These are phyloP conservation scores for Leccinum arenicola DNA, from an alignment of 768 basidiomycete species.

Conservation along the genomic window DNA sequence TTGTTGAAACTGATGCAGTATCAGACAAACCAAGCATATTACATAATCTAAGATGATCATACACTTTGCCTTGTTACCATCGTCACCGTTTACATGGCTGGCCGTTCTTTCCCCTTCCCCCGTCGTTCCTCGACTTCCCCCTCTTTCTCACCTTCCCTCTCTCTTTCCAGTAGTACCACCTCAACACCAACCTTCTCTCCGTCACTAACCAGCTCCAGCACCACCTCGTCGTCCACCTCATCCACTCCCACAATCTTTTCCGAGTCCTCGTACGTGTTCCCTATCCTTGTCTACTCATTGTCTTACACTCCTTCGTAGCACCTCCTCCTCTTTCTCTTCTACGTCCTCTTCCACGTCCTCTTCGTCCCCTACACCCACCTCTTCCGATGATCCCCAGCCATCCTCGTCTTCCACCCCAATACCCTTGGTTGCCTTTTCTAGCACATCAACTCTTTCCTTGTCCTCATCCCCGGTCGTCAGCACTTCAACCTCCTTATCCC, in stretches of 20 bases:
- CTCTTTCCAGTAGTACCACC: neutral
- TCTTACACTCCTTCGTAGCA: constrained; percentile 2
- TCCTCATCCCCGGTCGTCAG: neutral
- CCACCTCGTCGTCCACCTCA: neutral
- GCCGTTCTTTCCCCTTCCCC: no score
- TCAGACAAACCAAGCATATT: no score
- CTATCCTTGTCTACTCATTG: neutral
- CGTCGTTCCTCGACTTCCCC: no score
- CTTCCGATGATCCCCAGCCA: neutral
- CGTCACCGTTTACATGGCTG: no score
- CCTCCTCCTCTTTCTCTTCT: neutral
- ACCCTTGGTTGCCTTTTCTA: neutral
- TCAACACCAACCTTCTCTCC: neutral
- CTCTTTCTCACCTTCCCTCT: neutral
- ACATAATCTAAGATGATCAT: no score
- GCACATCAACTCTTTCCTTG: neutral
- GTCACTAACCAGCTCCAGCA: neutral
- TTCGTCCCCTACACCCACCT: neutral
- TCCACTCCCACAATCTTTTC: neutral
- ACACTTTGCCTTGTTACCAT: no score
- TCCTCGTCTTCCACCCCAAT: constrained; percentile 2
- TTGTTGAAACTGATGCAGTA: no score
- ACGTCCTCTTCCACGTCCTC: constrained; percentile 2
- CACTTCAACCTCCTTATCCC: neutral
- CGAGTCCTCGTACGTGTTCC: constrained; percentile 8